Evolutionary conservation across 108 stramenopile genomes (phyloP), one percentile per base, ranked within the genome.

Genomic region (Discostella stelligeroides): DNA sequence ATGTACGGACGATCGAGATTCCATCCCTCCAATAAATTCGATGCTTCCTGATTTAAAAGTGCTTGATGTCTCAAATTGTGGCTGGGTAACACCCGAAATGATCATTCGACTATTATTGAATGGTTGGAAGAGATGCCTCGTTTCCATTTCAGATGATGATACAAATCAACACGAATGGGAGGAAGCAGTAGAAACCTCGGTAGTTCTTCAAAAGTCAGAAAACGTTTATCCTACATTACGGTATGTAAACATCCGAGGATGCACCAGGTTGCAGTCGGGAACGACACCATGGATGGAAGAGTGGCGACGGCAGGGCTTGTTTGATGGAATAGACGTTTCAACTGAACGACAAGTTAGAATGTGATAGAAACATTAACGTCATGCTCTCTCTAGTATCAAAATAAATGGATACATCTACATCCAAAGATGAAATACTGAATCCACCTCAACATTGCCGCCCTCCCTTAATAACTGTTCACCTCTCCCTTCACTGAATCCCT

Each of bases 361-460:
- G 47, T 2, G 40, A 41, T 49, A n/a, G n/a, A n/a, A n/a, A 43
- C 27, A 60, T 30, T 61, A 60, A 30, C 29, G 18, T 21, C 21
- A 4, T n/a, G n/a, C 12, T 8, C 14, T 17, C 18, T 27, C 4
- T 27, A 29, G 25, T 28, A 55, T 7, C 14, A 25, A 54, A 39
- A 23, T 66, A 39, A 38, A 38, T 20, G 8, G n/a, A 34, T 21
- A 14, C 14, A 23, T 21, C 39, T 49, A 54, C 81, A 90, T 79
- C 89, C 89, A 90, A 43, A 80, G 85, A 73, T 90, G 89, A 64
- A 90, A 90, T 13, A 88, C 64, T 25, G 77, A 77, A 58, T 76
- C 60, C 10, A 90, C 66, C 40, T 47, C 38, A 18, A 71, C 50
- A 21, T 56, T 48, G 23, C 60, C 71, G 25, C 62, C 73, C 15